A percentile compares a stretch with the other conserved stretches of the same genome.
These are phyloP conservation scores for Trichoderma orchidacearum DNA, from an alignment of 495 filamentous ascomycete genomes.

Conservation along the genomic window DNA sequence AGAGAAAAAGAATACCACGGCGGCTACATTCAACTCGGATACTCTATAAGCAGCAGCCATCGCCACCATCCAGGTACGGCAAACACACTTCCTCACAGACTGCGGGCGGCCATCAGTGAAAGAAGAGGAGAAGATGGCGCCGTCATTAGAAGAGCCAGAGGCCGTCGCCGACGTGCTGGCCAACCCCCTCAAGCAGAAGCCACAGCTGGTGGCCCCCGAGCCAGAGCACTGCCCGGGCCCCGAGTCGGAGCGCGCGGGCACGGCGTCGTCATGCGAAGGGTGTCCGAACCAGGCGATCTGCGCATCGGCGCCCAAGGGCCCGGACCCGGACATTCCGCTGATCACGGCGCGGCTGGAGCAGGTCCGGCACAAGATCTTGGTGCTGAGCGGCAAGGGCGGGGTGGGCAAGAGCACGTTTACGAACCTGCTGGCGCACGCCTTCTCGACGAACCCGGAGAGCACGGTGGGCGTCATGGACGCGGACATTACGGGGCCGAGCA, in stretches of 20 bases:
- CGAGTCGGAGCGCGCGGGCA: conserved; percentile 72
- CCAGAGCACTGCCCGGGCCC: conserved; percentile 96
- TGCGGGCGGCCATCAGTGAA: too few species aligned
- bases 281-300: conserved; percentile 96
- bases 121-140: conserved; percentile 55
- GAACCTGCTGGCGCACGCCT: conserved; percentile 71
- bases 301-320: conserved; percentile 85
- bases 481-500: conserved; percentile 87
- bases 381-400: conserved; percentile 89
- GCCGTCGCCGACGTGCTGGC: conserved; percentile 49
- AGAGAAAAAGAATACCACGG: neutral
- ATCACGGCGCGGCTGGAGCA: conserved; percentile 72
- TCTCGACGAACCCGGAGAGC: conserved; percentile 59
- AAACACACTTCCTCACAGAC: neutral
- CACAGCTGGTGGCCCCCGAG: conserved; percentile 81
- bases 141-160: conserved; percentile 55
- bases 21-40: too few species aligned
- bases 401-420: conserved; percentile 94
- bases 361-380: conserved; percentile 80
- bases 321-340: conserved; percentile 82
- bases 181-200: conserved; percentile 54
- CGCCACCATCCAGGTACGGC: neutral
- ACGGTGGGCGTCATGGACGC: conserved; percentile 92
- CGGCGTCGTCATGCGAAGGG: conserved; percentile 76
- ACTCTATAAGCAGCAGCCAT: neutral